A percentile compares a stretch with the other conserved stretches of the same genome.
Evolutionary conservation across 768 basidiomycete species (phyloP).

Genomic region (Suillus subalutaceus): DNA sequence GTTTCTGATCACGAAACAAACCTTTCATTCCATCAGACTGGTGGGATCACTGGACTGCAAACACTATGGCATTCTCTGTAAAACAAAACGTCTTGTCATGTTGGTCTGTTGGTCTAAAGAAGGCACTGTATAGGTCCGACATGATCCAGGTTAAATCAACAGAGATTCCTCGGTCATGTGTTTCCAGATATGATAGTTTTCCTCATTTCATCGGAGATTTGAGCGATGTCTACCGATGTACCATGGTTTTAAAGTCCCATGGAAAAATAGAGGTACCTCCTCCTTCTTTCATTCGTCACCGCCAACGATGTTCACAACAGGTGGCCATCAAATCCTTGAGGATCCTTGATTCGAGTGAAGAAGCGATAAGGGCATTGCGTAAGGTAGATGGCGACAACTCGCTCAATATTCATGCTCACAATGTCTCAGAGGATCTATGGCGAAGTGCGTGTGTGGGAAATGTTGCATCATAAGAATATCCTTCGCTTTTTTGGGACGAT

Average conservation of each 20-base stretch:
- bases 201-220: not conserved
- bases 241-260: constrained; percentile 2
- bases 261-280: constrained; percentile 7
- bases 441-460: constrained; percentile 3
- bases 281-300: not conserved
- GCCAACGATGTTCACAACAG: not conserved
- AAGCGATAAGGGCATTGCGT: not conserved
- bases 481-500: constrained; percentile 24
- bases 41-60: not conserved
- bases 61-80: constrained; percentile 2
- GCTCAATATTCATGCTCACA: not conserved
- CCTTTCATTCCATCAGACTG: not conserved
- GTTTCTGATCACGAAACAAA: not conserved
- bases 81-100: not conserved
- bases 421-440: not conserved
- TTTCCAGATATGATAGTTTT: not conserved
- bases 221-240: constrained; percentile 7
- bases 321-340: constrained; percentile 2
- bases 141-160: not conserved
- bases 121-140: not conserved
- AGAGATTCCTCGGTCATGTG: not conserved
- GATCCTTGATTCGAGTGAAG: constrained; percentile 1
- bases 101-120: not conserved
- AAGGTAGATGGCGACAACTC: not conserved
- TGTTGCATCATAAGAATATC: constrained; percentile 19